Conservation (phyloP, 495 filamentous ascomycete species). For the Hypoxylon fuscum region DNA sequence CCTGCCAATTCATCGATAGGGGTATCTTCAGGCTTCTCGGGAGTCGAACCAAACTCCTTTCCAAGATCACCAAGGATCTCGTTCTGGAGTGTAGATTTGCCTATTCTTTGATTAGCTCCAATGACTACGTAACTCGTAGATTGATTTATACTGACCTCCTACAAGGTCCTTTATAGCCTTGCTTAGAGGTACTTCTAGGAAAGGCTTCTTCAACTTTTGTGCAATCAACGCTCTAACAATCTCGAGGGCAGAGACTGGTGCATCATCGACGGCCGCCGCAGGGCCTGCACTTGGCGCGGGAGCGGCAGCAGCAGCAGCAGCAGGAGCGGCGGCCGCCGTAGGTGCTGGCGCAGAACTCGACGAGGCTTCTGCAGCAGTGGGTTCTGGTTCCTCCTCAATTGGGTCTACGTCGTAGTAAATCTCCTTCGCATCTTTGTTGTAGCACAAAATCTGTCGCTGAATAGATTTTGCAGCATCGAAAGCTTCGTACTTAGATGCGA, state of each 20-base stretch:
- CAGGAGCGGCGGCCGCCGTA: conserved; percentile 60
- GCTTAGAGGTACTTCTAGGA: conserved; percentile 87
- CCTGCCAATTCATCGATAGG: conserved; percentile 95
- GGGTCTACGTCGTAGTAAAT: conserved; percentile 99
- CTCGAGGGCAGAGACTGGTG: conserved; percentile 85
- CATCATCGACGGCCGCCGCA: conserved; percentile 87
- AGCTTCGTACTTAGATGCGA: conserved; percentile 98
- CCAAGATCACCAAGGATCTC: conserved; percentile 95
- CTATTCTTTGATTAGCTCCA: conserved; percentile 52
- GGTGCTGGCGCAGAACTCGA: conserved; percentile 57
- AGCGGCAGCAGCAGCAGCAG: conserved; percentile 61
- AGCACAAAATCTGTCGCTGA: conserved; percentile 97
- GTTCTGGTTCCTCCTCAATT: conserved; percentile 84
- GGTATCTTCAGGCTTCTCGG: conserved; percentile 98
- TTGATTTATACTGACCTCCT: conserved; percentile 73
- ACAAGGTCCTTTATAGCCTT: conserved; percentile 99
- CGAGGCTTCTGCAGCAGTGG: conserved; percentile 56
- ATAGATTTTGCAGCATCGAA: conserved; percentile 96
- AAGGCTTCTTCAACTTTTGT: conserved; percentile 97
- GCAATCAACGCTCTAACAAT: conserved; percentile 90
- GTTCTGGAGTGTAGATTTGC: conserved; percentile 97
- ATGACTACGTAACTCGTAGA: neutral
- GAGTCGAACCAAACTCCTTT: conserved; percentile 97
- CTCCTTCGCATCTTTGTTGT: conserved; percentile 99
- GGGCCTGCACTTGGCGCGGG: conserved; percentile 80